These are phyloP conservation scores for Mycoemilia scoparia DNA, from an alignment of 192 early-diverging fungal species.

Conservation along the genomic window DNA sequence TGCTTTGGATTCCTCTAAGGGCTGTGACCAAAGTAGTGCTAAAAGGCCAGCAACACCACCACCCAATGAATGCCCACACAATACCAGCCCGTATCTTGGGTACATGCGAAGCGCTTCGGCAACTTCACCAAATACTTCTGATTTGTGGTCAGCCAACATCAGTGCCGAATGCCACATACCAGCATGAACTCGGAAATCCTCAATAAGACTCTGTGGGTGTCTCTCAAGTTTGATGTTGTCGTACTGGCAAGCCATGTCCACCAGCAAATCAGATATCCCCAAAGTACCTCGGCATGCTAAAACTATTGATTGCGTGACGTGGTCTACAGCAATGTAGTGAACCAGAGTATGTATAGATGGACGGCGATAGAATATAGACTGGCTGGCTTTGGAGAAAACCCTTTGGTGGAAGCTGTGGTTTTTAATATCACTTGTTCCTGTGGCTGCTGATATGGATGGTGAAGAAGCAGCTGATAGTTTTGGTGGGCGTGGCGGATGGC, in stretches of 20 bases:
- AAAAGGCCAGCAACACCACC: slow-evolving; percentile 69
- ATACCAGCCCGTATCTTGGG: slow-evolving; percentile 60
- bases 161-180: slow-evolving; percentile 75
- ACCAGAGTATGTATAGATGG: slow-evolving; percentile 54
- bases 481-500: neutral
- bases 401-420: no score
- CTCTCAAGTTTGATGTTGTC: slow-evolving; percentile 11
- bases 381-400: slow-evolving; percentile 21
- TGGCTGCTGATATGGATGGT: neutral
- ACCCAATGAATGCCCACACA: slow-evolving; percentile 80
- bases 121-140: slow-evolving; percentile 55
- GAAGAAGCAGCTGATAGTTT: neutral
- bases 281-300: slow-evolving; percentile 77
- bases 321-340: slow-evolving; percentile 72
- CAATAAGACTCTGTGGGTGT: slow-evolving; percentile 4
- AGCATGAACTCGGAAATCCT: slow-evolving; percentile 46
- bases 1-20: slow-evolving; percentile 17
- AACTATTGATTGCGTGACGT: slow-evolving; percentile 50
- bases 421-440: neutral
- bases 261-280: slow-evolving; percentile 68
- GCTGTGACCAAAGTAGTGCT: slow-evolving; percentile 49
- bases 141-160: slow-evolving; percentile 41
- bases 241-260: slow-evolving; percentile 72
- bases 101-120: slow-evolving; percentile 44
- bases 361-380: slow-evolving; percentile 20